Base-by-base conservation (phyloP, 1,284 basidiomycete genomes). In the Cystobasidium sp. region DNA sequence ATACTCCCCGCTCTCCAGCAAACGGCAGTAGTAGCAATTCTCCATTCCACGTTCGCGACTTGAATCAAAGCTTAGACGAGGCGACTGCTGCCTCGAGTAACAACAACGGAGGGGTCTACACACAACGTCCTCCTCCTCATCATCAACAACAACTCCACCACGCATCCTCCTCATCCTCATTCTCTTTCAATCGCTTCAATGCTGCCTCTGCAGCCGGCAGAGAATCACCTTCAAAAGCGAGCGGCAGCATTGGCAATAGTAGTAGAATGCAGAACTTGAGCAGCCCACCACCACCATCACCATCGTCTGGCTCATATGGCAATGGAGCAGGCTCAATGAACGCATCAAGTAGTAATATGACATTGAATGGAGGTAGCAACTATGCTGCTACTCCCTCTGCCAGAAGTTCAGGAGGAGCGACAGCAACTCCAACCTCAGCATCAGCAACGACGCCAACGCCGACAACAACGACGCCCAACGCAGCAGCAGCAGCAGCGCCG, bases 1-100 rank as follows among this genome's bases (percentile, higher is more conserved):
- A 14, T 6, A 18, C 61, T 24, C 47, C 61, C 6, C 7, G 22
- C 22, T 47, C 61, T 10, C 47, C 61, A 41, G 22, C 61, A 22
- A 12, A 20, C 61, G 47, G 43, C 61, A 41, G 24, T 20, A 9
- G 20, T 20, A 44, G 43, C 61, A 31, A 31, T 31, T 31, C 31
- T 31, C 43, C 61, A 63, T 63, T 63, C 46, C 61, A 63, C 43
- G 61, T 63, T 49, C 44, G 61, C 61, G 61, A 46, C 44, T 44
- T 63, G 24, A 9, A 63, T 12, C 61, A 49, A 20, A 63, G 61
- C 31, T 41, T 63, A 24, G 61, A 49, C 46, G 61, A 63, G 46
- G n/a, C 61, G 44, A 49, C 61, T 22, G 43, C 20, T 63, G 61
- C 61, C 7, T 49, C 43, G 16, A 49, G 61, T 41, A 63, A 44